Evolutionary conservation across 495 filamentous ascomycete genomes (phyloP).

Genomic region (Aspergillus ostianus): DNA sequence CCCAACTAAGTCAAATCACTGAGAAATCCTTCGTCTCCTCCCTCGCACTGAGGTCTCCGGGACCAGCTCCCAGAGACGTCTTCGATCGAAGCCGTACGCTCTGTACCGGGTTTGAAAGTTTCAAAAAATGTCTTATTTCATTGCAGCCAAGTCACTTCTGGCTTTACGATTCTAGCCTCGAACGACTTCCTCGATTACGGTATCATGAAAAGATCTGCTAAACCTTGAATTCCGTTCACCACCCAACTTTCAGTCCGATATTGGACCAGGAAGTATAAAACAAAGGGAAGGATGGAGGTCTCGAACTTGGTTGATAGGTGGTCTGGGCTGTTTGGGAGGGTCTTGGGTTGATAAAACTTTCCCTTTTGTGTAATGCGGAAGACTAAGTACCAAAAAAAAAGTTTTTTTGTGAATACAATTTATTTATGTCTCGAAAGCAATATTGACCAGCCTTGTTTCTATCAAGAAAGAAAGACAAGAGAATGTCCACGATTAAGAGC

Average conservation of each 20-base stretch:
- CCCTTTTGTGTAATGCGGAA: slow-evolving; percentile 22
- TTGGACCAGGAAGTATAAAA: slow-evolving; percentile 17
- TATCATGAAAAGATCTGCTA: background rate
- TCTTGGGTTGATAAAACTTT: slow-evolving; percentile 17
- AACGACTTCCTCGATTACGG: slow-evolving; percentile 1
- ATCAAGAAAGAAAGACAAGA: background rate
- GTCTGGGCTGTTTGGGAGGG: slow-evolving; percentile 32
- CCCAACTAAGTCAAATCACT: slow-evolving; percentile 56
- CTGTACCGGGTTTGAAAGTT: slow-evolving; percentile 17
- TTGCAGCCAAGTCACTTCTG: slow-evolving; percentile 17
- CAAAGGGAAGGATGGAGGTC: slow-evolving; percentile 15
- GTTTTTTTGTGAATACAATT: background rate
- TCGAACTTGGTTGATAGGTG: slow-evolving; percentile 10
- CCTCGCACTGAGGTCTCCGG: slow-evolving; percentile 18
- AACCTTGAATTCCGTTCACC: slow-evolving; percentile 14
- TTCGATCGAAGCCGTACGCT: slow-evolving; percentile 18
- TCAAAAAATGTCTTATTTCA: slow-evolving; percentile 9
- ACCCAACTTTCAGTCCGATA: slow-evolving; percentile 14
- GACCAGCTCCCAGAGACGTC: slow-evolving; percentile 15
- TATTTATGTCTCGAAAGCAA: slow-evolving; percentile 4
- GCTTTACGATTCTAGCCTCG: slow-evolving; percentile 23
- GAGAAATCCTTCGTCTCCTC: slow-evolving; percentile 26
- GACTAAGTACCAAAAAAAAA: slow-evolving; percentile 17
- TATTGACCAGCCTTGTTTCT: background rate
- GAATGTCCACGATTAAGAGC: slow-evolving; percentile 32